Evolutionary conservation across 31 red algal genomes (phyloP).

Genomic region (Pterothamnion heteromorphum): DNA sequence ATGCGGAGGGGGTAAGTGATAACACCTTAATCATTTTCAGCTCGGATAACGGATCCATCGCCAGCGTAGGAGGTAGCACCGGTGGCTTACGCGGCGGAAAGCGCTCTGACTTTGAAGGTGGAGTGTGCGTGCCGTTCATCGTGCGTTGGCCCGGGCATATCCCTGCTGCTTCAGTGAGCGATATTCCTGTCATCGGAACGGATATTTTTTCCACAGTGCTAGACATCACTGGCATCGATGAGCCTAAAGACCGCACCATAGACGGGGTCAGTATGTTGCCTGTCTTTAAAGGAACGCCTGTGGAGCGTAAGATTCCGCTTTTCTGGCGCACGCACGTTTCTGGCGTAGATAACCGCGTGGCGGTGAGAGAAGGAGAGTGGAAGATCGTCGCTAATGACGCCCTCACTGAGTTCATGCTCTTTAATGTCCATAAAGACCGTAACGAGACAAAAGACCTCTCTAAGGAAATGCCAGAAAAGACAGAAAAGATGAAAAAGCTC

Average conservation of each 20-base stretch:
- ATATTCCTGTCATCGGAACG: neutral
- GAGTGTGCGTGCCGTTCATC: neutral
- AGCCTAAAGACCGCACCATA: neutral
- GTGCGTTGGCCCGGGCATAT: neutral
- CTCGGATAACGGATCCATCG: neutral
- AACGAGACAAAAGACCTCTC: neutral
- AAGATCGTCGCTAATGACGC: neutral
- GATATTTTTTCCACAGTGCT: neutral
- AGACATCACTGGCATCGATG: neutral
- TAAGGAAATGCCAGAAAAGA: too few species aligned
- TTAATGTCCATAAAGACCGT: neutral
- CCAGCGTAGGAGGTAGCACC: neutral
- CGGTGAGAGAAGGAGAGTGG: neutral
- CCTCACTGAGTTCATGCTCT: neutral
- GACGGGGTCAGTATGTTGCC: neutral
- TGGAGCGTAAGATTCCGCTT: neutral
- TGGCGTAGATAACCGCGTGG: too few species aligned
- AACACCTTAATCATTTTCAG: neutral
- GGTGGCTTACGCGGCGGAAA: neutral
- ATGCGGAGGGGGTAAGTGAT: neutral
- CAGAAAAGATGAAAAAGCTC: too few species aligned
- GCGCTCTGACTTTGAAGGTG: neutral
- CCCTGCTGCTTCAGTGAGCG: neutral
- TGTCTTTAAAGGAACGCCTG: neutral
- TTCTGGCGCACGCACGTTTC: neutral